These are phyloP conservation scores for Colletotrichum tropicicola DNA, from an alignment of 2,329 filamentous ascomycete species.

Conservation along the genomic window DNA sequence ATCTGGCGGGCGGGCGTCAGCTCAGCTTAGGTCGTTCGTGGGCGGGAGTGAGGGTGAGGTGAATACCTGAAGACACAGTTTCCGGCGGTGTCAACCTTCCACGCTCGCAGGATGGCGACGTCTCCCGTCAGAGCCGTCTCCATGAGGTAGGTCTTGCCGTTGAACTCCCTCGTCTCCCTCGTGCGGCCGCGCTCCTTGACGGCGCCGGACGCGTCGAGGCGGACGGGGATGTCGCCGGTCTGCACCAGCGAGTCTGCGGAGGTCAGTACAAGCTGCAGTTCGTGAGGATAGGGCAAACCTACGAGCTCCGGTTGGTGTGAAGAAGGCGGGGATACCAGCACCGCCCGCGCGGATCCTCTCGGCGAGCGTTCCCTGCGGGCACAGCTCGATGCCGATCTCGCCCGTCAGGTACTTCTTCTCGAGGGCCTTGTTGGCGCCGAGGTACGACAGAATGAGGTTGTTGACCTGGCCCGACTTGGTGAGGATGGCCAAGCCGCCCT, in stretches of 20 bases:
- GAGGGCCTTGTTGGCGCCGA: conserved; percentile 80
- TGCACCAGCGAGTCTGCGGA: conserved; percentile 68
- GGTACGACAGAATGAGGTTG: conserved; percentile 77
- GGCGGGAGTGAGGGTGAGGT: not conserved
- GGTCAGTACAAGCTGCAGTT: not conserved
- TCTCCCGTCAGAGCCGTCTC: conserved; percentile 81
- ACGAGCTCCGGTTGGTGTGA: conserved; percentile 78
- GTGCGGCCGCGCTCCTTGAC: conserved; percentile 71
- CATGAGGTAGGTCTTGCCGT: conserved; percentile 78
- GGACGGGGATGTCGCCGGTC: conserved; percentile 73
- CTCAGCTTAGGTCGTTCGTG: not conserved
- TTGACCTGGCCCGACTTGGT: conserved; percentile 75
- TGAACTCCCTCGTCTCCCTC: conserved; percentile 77
- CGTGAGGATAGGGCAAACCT: conserved; percentile 36
- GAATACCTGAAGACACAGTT: conserved; percentile 80
- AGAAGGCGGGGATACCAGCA: conserved; percentile 83
- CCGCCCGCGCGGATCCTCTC: conserved; percentile 78
- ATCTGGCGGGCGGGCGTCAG: conserved; percentile 44
- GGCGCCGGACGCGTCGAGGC: conserved; percentile 65
- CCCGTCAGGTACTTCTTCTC: conserved; percentile 80
- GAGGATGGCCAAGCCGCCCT: conserved; percentile 74
- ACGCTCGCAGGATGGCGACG: conserved; percentile 79
- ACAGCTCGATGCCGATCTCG: conserved; percentile 79
- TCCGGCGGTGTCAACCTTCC: conserved; percentile 79
- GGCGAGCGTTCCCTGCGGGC: conserved; percentile 78